Base-by-base conservation (phyloP, 2,329 filamentous ascomycete genomes). In the Aspergillus tanneri region DNA sequence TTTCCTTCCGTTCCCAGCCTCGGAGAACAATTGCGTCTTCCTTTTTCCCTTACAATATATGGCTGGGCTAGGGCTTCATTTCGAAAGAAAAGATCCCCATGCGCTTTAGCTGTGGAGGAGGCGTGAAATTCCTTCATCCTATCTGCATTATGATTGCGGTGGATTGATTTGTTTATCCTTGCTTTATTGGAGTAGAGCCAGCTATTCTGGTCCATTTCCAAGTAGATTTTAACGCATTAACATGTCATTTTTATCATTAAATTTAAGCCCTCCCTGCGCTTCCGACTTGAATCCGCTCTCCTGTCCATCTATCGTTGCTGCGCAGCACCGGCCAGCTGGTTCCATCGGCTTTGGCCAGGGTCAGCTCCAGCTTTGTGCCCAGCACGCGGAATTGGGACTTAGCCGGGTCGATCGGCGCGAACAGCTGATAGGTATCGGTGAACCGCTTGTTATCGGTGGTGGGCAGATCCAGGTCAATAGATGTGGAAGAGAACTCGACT, bases 231-330 rank as follows among this genome's bases (percentile, higher is more conserved):
- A n/a, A n/a, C n/a, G n/a, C n/a, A n/a, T n/a, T n/a, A n/a, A n/a
- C n/a, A n/a, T n/a, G n/a, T n/a, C n/a, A n/a, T n/a, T 40, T 36
- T 43, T 28, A 24, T 39, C 35, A n/a, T 22, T 19, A 34, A 25
- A 43, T 40, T 54, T 48, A 79, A 47, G 75, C 76, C 49, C 79
- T 77, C 25, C 86, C 90, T 42, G 93, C 90, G 56, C 84, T 80
- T 11, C 93, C 93, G 55, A 95, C 79, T 72, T 99, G 93, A 56
- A 97, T 83, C 60, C 96, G 95, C 73, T 95, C 87, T 2, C 84
- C 84, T 3, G 81, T 83, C 57, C 75, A 77, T 56, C 74, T 78
- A 60, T 96, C 90, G 61, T 93, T 88, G 50, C 84, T 87, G 52
- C 89, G 81, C 62, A 96, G 72, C 4, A 93, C 88, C 25, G 90